phyloP scores from a whole-genome alignment of 257 asterid genomes.

The Gynochthodes officinalis region DNA sequence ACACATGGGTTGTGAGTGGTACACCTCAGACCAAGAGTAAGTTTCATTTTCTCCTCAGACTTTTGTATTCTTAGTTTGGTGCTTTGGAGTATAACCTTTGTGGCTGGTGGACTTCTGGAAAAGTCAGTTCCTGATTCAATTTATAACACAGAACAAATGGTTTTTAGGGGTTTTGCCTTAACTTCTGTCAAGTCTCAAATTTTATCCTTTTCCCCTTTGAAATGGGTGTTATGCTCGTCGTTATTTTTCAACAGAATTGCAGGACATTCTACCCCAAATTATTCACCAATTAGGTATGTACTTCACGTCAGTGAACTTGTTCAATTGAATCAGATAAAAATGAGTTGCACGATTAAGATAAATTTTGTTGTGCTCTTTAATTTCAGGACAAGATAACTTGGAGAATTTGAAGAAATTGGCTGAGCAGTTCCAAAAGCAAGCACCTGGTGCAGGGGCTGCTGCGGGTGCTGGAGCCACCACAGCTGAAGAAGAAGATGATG shows the following conservation, averaged over 20 bases:
- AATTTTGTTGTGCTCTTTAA: not conserved
- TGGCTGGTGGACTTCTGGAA: not conserved
- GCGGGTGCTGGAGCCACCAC: constrained; percentile 20
- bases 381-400: constrained; percentile 74
- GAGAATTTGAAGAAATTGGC: constrained; percentile 79
- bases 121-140: not conserved
- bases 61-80: not conserved
- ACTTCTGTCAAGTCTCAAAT: not conserved
- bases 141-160: not conserved
- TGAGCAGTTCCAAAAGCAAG: constrained; percentile 76
- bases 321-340: not conserved
- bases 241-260: constrained; percentile 48
- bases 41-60: constrained; percentile 12
- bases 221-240: not conserved
- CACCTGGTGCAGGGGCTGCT: constrained; percentile 33
- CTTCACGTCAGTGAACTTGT: not conserved
- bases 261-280: constrained; percentile 49
- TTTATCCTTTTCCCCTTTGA: not conserved
- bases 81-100: not conserved
- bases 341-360: not conserved
- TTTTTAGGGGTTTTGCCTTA: not conserved
- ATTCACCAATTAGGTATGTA: constrained; percentile 45
- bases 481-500: constrained; percentile 51
- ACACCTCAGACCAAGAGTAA: constrained; percentile 75
- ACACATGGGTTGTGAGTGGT: constrained; percentile 87